A percentile compares a stretch with the other conserved stretches of the same genome.
Evolutionary conservation across 2,329 filamentous ascomycete genomes (phyloP).

Genomic region (Raffaelea albimanens): DNA sequence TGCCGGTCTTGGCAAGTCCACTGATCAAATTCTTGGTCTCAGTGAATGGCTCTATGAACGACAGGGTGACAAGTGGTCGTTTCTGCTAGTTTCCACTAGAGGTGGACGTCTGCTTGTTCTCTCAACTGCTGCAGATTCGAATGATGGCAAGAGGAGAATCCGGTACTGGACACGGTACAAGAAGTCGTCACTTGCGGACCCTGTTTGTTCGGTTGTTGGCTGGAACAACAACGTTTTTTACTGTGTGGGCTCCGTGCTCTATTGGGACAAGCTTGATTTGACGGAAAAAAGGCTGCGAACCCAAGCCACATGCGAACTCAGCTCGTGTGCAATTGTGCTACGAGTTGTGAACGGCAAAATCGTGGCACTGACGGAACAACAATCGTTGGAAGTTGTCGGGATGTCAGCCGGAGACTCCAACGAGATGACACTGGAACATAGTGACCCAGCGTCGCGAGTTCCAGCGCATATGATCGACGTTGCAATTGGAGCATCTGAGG

Average conservation of each 20-base stretch:
- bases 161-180: constrained; percentile 46
- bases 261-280: constrained; percentile 46
- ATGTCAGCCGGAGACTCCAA: constrained; percentile 30
- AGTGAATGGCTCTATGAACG: constrained; percentile 54
- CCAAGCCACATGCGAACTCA: constrained; percentile 36
- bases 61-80: constrained; percentile 48
- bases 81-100: constrained; percentile 51
- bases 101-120: constrained; percentile 47
- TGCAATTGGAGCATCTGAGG: constrained; percentile 20
- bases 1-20: constrained; percentile 43
- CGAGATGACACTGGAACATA: constrained; percentile 31
- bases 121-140: constrained; percentile 20
- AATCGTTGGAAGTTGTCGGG: constrained; percentile 45
- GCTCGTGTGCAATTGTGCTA: constrained; percentile 43
- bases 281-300: constrained; percentile 40
- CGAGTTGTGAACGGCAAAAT: constrained; percentile 36
- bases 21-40: constrained; percentile 51
- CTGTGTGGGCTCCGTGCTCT: constrained; percentile 41
- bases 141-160: constrained; percentile 19
- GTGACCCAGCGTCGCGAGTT: constrained; percentile 33
- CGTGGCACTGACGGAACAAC: constrained; percentile 39
- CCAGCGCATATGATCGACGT: constrained; percentile 38
- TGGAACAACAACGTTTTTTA: constrained; percentile 48
- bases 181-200: constrained; percentile 27
- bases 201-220: constrained; percentile 47